These are phyloP conservation scores for Fomitopsis palustris DNA, from an alignment of 1,284 basidiomycete species.

Conservation along the genomic window DNA sequence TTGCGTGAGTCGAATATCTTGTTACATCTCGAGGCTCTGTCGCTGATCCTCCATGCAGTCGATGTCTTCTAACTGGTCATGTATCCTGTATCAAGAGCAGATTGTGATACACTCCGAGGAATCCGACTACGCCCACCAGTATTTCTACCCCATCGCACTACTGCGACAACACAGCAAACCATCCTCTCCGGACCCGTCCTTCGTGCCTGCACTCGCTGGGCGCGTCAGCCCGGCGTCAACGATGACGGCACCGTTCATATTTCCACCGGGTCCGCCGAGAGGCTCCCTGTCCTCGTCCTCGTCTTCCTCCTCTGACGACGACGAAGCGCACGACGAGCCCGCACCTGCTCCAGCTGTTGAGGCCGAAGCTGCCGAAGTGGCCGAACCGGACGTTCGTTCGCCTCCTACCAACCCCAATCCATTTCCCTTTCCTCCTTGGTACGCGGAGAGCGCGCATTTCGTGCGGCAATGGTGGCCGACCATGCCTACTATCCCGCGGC, in stretches of 20 bases:
- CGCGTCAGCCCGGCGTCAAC: constrained; percentile 20
- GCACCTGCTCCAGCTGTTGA: neutral
- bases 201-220: constrained; percentile 35
- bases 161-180: constrained; percentile 36
- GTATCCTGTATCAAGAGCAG: constrained; percentile 54
- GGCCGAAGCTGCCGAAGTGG: neutral
- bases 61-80: constrained; percentile 70
- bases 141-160: constrained; percentile 53
- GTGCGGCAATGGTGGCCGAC: constrained; percentile 78
- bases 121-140: constrained; percentile 47
- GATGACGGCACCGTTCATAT: constrained; percentile 28
- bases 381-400: neutral
- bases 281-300: constrained; percentile 15
- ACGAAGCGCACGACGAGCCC: neutral
- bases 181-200: constrained; percentile 22
- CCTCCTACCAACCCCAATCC: constrained; percentile 15
- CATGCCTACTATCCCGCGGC: constrained; percentile 50
- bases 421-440: constrained; percentile 41
- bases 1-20: constrained; percentile 52
- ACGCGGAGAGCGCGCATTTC: constrained; percentile 69
- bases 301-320: constrained; percentile 11
- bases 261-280: constrained; percentile 19
- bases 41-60: constrained; percentile 33
- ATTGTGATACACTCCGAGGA: constrained; percentile 74
- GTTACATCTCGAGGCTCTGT: neutral